Evolutionary conservation across 2,329 filamentous ascomycete genomes (phyloP).

Genomic region (Coniochaeta sp.): DNA sequence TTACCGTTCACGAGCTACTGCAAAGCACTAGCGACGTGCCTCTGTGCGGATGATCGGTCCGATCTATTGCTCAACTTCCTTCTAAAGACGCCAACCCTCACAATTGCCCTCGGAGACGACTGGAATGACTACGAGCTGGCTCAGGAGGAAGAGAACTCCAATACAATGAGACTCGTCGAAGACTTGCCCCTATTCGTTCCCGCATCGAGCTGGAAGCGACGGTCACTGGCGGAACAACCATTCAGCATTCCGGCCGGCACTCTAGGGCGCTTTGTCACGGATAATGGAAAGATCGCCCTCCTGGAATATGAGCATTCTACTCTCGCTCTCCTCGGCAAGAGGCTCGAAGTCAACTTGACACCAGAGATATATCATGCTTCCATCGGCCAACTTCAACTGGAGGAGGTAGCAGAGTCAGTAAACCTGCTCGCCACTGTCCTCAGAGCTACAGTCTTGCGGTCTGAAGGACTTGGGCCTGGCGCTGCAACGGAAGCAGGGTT

Average conservation of each 20-base stretch:
- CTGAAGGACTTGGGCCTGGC: conserved; percentile 11
- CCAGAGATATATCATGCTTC: conserved; percentile 47
- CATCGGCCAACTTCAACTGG: conserved; percentile 45
- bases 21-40: conserved; percentile 53
- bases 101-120: conserved; percentile 62
- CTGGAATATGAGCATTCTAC: conserved; percentile 75
- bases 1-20: conserved; percentile 69
- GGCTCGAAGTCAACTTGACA: conserved; percentile 59
- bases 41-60: conserved; percentile 24
- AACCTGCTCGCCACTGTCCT: conserved; percentile 67
- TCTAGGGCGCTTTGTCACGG: conserved; percentile 65
- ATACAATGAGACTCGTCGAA: conserved; percentile 62
- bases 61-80: conserved; percentile 55
- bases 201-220: conserved; percentile 34
- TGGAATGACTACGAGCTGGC: conserved; percentile 73
- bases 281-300: conserved; percentile 67
- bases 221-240: conserved; percentile 35
- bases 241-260: conserved; percentile 62
- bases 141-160: conserved; percentile 79
- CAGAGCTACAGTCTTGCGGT: conserved; percentile 37
- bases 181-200: conserved; percentile 57
- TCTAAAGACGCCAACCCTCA: conserved; percentile 64
- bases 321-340: conserved; percentile 70
- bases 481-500: conserved; percentile 25
- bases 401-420: conserved; percentile 67